Conservation (phyloP, 768 basidiomycete genomes). For the Pisolithus orientalis region DNA sequence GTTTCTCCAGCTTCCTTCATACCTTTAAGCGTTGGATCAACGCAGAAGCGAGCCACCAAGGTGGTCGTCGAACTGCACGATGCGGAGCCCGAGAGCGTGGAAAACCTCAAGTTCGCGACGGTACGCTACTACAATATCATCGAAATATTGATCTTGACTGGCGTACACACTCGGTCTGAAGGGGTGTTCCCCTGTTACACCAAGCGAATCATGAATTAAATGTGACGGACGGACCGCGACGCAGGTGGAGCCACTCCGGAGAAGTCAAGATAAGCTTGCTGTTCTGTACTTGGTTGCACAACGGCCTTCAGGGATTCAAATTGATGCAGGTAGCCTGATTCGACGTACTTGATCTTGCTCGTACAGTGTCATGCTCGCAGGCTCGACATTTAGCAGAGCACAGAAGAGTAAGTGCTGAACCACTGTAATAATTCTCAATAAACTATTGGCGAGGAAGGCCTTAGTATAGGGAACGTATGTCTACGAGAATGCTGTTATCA, state of each 20-base stretch:
- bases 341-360: slow-evolving; percentile 58
- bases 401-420: background rate
- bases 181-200: slow-evolving; percentile 15
- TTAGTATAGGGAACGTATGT: slow-evolving; percentile 21
- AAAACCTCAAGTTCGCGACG: slow-evolving; percentile 38
- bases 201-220: background rate
- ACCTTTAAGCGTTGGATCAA: slow-evolving; percentile 45
- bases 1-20: slow-evolving; percentile 51
- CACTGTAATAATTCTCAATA: background rate
- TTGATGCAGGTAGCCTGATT: slow-evolving; percentile 57
- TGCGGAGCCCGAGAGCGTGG: slow-evolving; percentile 37
- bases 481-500: slow-evolving; percentile 5
- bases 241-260: slow-evolving; percentile 67
- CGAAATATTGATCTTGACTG: slow-evolving; percentile 37
- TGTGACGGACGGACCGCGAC: slow-evolving; percentile 41
- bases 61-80: slow-evolving; percentile 45
- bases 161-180: slow-evolving; percentile 15
- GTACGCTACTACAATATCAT: slow-evolving; percentile 43
- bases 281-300: slow-evolving; percentile 51
- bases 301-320: slow-evolving; percentile 55
- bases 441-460: slow-evolving; percentile 16
- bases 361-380: slow-evolving; percentile 24
- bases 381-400: slow-evolving; percentile 12
- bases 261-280: slow-evolving; percentile 70
- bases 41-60: slow-evolving; percentile 58